Base-by-base conservation (phyloP, 371 early-diverging fungal species). In the Mucor piriformis region DNA sequence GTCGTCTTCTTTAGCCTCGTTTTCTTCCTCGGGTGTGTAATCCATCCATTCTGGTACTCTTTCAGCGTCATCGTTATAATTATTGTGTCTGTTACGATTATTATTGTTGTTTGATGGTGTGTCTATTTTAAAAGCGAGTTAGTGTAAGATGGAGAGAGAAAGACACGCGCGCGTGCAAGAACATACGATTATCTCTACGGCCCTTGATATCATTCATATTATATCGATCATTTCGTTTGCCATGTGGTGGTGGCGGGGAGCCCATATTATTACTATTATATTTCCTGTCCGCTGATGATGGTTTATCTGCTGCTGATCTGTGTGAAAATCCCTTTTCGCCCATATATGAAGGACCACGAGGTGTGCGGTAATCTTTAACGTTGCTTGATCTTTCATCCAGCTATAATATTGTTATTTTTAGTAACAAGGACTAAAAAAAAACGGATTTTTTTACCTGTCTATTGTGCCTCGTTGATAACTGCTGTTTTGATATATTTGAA, bases 21-120 rank as follows among this genome's bases (percentile, higher is more conserved):
- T 43, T 57, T 78, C 77, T 6, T 60, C 76, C 37, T 82, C 82
- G 11, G 87, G 85, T 25, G 73, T 81, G 59, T 87, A 85, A 68
- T 82, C 84, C 84, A 87, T 80, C 87, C 87, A 87, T 63, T 87
- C 85, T 20, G 87, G 87, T 3, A 83, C 60, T 63, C 77, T 67
- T 53, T 80, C 81, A 1, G 60, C 6, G 6, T 64, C 65, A 13
- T 37, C 35, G 0, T 59, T 54, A 23, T 52, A 46, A n/a, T 35
- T 56, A 53, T 42, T 52, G 20, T 57, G 46, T 15, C 56, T 46
- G 32, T 53, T 33, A 5, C 33, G 27, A 16, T 57, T 21, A 18
- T 54, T 49, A 20, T 55, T 56, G 42, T 42, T 42, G 18, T 42
- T 46, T 46, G 46, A 46, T 46, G 49, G 58, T 21, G 10, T 12